Evolutionary conservation across 1,284 basidiomycete species (phyloP), one percentile per base, ranked within the genome.

Genomic region (Erythrobasidium hasegawianum): DNA sequence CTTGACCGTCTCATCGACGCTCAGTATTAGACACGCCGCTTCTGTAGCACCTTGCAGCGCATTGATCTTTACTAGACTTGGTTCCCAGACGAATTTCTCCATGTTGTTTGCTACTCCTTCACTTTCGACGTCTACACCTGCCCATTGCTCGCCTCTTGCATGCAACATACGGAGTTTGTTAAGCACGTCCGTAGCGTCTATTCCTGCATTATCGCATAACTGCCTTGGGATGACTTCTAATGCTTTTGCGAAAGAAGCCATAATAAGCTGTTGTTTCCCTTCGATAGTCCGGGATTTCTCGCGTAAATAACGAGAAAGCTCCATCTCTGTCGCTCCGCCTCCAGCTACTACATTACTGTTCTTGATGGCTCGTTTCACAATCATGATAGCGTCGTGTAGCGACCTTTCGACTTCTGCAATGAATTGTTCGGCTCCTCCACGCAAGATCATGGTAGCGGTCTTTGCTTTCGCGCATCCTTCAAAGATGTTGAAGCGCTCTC

Each of bases 321-420:
- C 95, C 95, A 99, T 97, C 93, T 97, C 95, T 71, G 90, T 89
- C 13, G 96, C 96, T 71, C 96, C 96, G 70, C 96, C 96, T 58
- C 96, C 96, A 4, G 95, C 96, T 29, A 99, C 96, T 58, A 99
- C 87, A 68, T 93, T 87, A 66, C 90, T 91, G 78, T 94, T 97
- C 78, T 89, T 89, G 74, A 99, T 88, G 7, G 96, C 94, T 50
- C 96, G 84, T 80, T 96, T 96, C 54, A 99, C 96, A 38, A 99
- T 94, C 95, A 98, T 98, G 76, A 98, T 95, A 2, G 95, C 94
- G 76, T 99, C 96, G 77, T 99, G 95, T 73, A 99, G 79, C 84
- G 89, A 93, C 65, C 96, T 83, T 79, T 97, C 95, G 10, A 98
- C 94, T 78, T 98, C 96, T 73, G 94, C 92, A 70, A 98, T 98